Evolutionary conservation across 164 flowering plant species (phyloP).

Genomic region (Aristolochia californica): DNA sequence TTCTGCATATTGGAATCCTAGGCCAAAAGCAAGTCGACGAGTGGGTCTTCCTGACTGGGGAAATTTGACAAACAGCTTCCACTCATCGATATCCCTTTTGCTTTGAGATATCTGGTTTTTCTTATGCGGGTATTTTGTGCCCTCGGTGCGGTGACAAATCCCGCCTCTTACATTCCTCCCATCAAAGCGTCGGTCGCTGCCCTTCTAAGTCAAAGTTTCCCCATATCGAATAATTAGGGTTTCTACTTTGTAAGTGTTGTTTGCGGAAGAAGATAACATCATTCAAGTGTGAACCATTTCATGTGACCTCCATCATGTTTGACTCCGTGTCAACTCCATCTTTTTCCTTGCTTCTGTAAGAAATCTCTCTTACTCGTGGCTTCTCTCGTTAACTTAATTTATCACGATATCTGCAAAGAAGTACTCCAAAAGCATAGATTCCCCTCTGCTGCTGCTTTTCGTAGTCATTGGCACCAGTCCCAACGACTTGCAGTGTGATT

Average conservation of each 20-base stretch:
- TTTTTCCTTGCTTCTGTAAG: not conserved
- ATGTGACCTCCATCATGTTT: conserved; percentile 24
- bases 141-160: not conserved
- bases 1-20: conserved; percentile 10
- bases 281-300: conserved; percentile 20
- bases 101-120: no score
- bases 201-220: conserved; percentile 13
- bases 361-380: not conserved
- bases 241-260: conserved; percentile 28
- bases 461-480: not conserved
- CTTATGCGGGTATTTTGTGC: not conserved
- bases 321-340: conserved; percentile 1
- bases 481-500: no score
- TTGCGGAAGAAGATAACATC: conserved; percentile 35
- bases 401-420: not conserved
- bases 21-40: not conserved
- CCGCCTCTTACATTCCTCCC: not conserved
- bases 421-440: no score
- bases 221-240: conserved; percentile 25
- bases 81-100: no score
- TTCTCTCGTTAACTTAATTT: not conserved
- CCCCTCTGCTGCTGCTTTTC: not conserved
- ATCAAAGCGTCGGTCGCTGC: conserved; percentile 6
- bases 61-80: not conserved
- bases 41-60: not conserved